Conservation (phyloP, 805 yeast genomes). For the Cyberlindnera bimundalis region DNA sequence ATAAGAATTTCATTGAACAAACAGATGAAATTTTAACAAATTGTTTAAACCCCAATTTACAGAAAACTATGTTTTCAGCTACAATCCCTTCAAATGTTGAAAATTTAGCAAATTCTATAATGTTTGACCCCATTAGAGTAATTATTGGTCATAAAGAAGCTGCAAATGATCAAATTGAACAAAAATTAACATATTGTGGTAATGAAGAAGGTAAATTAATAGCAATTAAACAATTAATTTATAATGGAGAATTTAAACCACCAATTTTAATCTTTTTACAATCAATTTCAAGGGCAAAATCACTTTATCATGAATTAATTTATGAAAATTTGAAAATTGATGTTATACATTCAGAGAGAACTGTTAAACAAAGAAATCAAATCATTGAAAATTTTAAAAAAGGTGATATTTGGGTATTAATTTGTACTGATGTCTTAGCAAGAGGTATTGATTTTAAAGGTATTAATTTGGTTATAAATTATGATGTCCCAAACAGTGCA, state of each 20-base stretch:
- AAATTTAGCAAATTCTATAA: slow-evolving; percentile 77
- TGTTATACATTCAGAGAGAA: slow-evolving; percentile 92
- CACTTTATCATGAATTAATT: slow-evolving; percentile 85
- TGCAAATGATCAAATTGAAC: slow-evolving; percentile 81
- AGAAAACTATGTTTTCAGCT: slow-evolving; percentile 85
- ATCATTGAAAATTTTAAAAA: slow-evolving; percentile 79
- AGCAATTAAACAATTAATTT: slow-evolving; percentile 86
- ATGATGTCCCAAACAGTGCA: slow-evolving; percentile 92
- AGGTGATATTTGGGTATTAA: slow-evolving; percentile 94
- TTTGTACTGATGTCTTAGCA: slow-evolving; percentile 93
- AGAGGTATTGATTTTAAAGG: slow-evolving; percentile 98
- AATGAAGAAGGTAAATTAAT: slow-evolving; percentile 92
- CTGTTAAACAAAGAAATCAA: slow-evolving; percentile 81
- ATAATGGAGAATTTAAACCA: slow-evolving; percentile 81
- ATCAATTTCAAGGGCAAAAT: slow-evolving; percentile 90
- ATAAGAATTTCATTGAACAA: slow-evolving; percentile 82
- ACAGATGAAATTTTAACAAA: slow-evolving; percentile 75
- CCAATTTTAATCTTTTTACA: slow-evolving; percentile 92
- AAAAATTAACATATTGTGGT: slow-evolving; percentile 81
- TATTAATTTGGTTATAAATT: slow-evolving; percentile 88
- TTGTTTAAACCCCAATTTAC: slow-evolving; percentile 39
- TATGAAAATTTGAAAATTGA: slow-evolving; percentile 93
- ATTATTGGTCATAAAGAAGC: slow-evolving; percentile 94
- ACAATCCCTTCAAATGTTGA: slow-evolving; percentile 94
- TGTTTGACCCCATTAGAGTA: slow-evolving; percentile 73